Evolutionary conservation across 352 stramenopile genomes (phyloP).

Genomic region (Phytophthora melonis): DNA sequence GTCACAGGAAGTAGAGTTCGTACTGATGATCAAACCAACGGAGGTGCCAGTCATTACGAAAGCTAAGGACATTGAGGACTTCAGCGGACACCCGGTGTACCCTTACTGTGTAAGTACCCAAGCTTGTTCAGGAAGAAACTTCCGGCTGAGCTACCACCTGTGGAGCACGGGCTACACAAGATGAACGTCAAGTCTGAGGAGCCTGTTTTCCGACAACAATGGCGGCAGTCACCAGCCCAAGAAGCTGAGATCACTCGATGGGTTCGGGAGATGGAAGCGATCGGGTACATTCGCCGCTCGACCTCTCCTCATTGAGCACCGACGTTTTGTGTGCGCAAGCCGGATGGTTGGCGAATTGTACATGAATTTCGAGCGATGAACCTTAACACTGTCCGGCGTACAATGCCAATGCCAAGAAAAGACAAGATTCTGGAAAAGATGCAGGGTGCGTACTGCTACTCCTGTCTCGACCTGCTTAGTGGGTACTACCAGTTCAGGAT

Average conservation of each 20-base stretch:
- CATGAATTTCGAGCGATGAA: slow-evolving; percentile 37
- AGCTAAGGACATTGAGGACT: slow-evolving; percentile 11
- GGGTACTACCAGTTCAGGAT: slow-evolving; percentile 39
- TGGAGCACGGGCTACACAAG: not conserved
- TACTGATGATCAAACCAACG: not conserved
- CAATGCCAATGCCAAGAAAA: slow-evolving; percentile 27
- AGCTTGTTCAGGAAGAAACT: slow-evolving; percentile 5
- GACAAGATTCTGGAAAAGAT: slow-evolving; percentile 32
- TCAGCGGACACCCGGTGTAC: slow-evolving; percentile 4
- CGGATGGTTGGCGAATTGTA: slow-evolving; percentile 40
- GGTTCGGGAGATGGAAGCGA: slow-evolving; percentile 3
- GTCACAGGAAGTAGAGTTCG: not conserved
- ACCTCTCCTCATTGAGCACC: slow-evolving; percentile 8
- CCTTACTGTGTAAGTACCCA: slow-evolving; percentile 12
- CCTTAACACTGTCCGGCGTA: slow-evolving; percentile 1
- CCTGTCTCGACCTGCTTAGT: slow-evolving; percentile 27
- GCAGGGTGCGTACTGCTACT: slow-evolving; percentile 24
- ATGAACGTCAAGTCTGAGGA: not conserved
- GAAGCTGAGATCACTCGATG: slow-evolving; percentile 4
- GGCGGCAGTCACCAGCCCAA: not conserved
- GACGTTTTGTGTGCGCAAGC: slow-evolving; percentile 39
- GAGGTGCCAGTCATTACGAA: not conserved
- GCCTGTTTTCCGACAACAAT: not conserved
- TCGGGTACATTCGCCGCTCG: slow-evolving; percentile 1
- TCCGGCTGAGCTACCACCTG: slow-evolving; percentile 5